phyloP scores from a whole-genome alignment of 257 asterid genomes.

The Primulina tabacum region DNA sequence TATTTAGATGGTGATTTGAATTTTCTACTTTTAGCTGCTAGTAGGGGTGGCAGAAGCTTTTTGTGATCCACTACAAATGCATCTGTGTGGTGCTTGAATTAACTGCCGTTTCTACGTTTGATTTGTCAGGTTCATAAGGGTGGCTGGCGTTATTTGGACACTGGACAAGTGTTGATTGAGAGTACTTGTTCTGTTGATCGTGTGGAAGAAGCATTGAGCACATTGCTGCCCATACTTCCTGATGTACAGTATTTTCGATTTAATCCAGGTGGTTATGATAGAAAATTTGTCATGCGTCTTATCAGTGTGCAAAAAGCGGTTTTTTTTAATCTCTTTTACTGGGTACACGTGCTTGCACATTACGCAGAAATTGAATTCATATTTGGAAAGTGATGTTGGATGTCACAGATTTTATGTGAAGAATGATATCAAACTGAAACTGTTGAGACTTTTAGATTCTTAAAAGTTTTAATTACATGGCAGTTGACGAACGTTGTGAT shows the following conservation, averaged over 20 bases:
- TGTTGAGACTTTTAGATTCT: background rate
- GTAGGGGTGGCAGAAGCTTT: conserved; percentile 16
- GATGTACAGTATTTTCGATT: conserved; percentile 89
- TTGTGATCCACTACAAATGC: conserved; percentile 20
- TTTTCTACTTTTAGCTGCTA: background rate
- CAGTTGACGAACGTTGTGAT: conserved; percentile 97
- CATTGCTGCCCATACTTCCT: conserved; percentile 95
- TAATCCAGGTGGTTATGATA: conserved; percentile 73
- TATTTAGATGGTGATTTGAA: conserved; percentile 3
- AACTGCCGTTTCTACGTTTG: conserved; percentile 21
- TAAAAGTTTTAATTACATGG: conserved; percentile 21
- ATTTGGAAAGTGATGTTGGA: background rate
- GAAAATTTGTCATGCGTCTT: conserved; percentile 16
- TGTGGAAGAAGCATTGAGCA: conserved; percentile 91
- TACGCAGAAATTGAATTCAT: background rate
- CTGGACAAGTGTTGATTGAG: conserved; percentile 95
- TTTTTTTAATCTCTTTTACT: no score
- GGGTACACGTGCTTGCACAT: background rate
- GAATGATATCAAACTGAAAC: background rate
- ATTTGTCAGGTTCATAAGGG: conserved; percentile 77
- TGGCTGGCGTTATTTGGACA: conserved; percentile 98
- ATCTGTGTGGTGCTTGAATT: conserved; percentile 15
- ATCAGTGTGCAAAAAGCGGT: background rate
- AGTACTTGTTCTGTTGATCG: conserved; percentile 99
- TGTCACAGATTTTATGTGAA: background rate